Evolutionary conservation across 2,329 filamentous ascomycete species (phyloP).

Genomic region (Graphilbum fragrans): DNA sequence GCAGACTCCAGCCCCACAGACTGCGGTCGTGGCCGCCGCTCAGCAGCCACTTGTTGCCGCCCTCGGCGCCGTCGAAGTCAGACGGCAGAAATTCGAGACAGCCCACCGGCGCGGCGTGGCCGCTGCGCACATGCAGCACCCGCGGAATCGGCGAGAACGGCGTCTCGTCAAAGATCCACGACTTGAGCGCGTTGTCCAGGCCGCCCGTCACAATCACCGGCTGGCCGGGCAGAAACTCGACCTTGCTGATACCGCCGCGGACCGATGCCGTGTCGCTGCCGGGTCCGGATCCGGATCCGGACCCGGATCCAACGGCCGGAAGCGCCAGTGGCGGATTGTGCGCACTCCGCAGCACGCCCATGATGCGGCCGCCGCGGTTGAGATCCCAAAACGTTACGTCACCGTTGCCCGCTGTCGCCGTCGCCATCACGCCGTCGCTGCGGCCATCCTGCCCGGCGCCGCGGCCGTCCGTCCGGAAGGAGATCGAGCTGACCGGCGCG

Average conservation of each 20-base stretch:
- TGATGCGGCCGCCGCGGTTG: slow-evolving; percentile 75
- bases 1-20: slow-evolving; percentile 92
- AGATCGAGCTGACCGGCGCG: slow-evolving; percentile 64
- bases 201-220: slow-evolving; percentile 84
- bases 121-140: slow-evolving; percentile 73
- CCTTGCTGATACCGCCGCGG: slow-evolving; percentile 68
- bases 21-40: slow-evolving; percentile 84
- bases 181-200: slow-evolving; percentile 84
- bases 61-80: slow-evolving; percentile 79
- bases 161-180: slow-evolving; percentile 91
- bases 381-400: slow-evolving; percentile 96
- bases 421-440: slow-evolving; percentile 87
- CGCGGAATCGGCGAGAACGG: slow-evolving; percentile 82
- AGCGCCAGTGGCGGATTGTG: slow-evolving; percentile 52
- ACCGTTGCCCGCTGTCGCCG: slow-evolving; percentile 63
- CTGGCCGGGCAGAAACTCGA: slow-evolving; percentile 84
- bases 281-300: background rate
- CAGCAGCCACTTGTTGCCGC: slow-evolving; percentile 84
- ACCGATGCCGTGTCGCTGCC: slow-evolving; percentile 28
- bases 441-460: slow-evolving; percentile 82
- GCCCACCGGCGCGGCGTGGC: slow-evolving; percentile 78
- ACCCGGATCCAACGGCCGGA: no score
- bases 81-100: slow-evolving; percentile 76
- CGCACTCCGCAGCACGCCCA: slow-evolving; percentile 75
- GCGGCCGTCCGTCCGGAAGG: slow-evolving; percentile 79